Conservation (phyloP, 139 green algal species). For the Pseudopediastrum boryanum region DNA sequence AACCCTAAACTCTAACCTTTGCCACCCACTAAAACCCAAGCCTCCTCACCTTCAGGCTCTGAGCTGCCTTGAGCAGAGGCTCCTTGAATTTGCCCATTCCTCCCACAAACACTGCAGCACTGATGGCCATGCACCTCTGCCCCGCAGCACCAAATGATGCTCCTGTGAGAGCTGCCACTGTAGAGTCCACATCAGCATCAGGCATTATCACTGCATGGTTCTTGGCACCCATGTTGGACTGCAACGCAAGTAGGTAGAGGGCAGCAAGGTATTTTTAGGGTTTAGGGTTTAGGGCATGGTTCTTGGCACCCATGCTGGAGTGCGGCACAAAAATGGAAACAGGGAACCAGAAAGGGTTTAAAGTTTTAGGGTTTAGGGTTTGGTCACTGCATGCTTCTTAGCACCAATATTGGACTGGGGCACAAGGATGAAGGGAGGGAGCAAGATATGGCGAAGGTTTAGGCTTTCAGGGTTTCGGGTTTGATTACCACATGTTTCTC, state of each 20-base stretch:
- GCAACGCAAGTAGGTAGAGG: conserved; percentile 13
- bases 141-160: conserved; percentile 94
- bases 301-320: not conserved
- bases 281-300: no score
- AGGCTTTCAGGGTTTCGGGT: no score
- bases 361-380: no score
- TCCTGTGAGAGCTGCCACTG: conserved; percentile 77
- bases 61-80: conserved; percentile 72
- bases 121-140: conserved; percentile 98
- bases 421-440: no score
- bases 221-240: conserved; percentile 96
- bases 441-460: no score
- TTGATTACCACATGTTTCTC: no score
- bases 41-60: conserved; percentile 67
- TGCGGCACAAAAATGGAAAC: no score
- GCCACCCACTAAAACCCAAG: no score
- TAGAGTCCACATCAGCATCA: conserved; percentile 85
- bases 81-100: conserved; percentile 61
- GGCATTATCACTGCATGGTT: conserved; percentile 97
- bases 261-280: not conserved
- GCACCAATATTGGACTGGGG: no score
- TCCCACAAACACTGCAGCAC: conserved; percentile 91
- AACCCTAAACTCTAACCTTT: no score
- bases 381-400: no score
- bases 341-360: no score